phyloP scores from a whole-genome alignment of 2,329 filamentous ascomycete genomes.

The Clonostachys solani region DNA sequence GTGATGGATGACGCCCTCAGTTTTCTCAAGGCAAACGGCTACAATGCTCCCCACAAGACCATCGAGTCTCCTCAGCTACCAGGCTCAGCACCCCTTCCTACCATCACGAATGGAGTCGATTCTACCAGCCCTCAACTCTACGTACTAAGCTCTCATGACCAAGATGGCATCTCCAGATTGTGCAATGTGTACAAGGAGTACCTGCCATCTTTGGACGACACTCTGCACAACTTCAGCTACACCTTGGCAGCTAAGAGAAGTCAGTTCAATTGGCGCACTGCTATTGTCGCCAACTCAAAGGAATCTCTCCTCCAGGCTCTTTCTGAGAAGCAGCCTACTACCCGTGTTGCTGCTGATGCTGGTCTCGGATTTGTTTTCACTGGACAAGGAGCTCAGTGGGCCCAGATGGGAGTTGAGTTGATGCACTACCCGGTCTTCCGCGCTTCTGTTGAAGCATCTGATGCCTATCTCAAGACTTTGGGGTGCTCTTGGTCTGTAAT shows the following conservation, averaged over 20 bases:
- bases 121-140: too few relatives aligned
- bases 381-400: constrained; percentile 26
- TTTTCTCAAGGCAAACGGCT: too few relatives aligned
- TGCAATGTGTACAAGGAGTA: constrained; percentile 1
- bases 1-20: constrained; percentile 8
- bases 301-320: background rate
- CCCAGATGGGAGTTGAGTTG: constrained; percentile 22
- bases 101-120: too few relatives aligned
- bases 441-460: constrained; percentile 7
- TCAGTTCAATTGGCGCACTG: background rate
- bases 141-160: too few relatives aligned
- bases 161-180: background rate
- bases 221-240: constrained; percentile 1
- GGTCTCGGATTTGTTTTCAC: constrained; percentile 17
- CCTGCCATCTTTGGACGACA: background rate
- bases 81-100: too few relatives aligned
- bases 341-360: background rate
- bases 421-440: constrained; percentile 10
- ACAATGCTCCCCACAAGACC: too few relatives aligned
- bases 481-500: constrained; percentile 15
- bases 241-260: constrained; percentile 2
- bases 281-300: constrained; percentile 3
- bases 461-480: constrained; percentile 17
- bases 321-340: background rate
- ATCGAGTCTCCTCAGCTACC: too few relatives aligned